Evolutionary conservation across 176 grass and related monocot genomes (phyloP).

Genomic region (Zea luxurians): DNA sequence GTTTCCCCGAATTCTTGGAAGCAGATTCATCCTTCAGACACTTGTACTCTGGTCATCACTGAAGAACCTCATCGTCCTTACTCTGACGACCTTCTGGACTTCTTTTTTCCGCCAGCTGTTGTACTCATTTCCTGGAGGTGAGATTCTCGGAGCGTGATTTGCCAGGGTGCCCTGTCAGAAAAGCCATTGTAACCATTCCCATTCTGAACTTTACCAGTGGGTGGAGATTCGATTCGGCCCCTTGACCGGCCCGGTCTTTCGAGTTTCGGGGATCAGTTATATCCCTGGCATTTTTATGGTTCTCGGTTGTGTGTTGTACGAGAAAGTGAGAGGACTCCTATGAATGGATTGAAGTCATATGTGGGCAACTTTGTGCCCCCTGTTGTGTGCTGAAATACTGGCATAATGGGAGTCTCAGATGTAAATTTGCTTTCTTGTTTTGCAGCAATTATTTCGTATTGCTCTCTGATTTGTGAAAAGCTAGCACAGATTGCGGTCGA

Average conservation of each 20-base stretch:
- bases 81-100: constrained; percentile 36
- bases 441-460: constrained; percentile 8
- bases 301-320: constrained; percentile 40
- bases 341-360: constrained; percentile 36
- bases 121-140: constrained; percentile 46
- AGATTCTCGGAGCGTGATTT: constrained; percentile 35
- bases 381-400: constrained; percentile 23
- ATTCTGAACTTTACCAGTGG: constrained; percentile 19
- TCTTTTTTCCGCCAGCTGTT: constrained; percentile 31
- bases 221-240: constrained; percentile 33
- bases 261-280: constrained; percentile 31
- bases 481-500: neutral
- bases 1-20: constrained; percentile 13
- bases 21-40: constrained; percentile 31
- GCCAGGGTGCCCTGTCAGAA: constrained; percentile 17
- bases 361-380: constrained; percentile 24
- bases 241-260: neutral
- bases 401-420: constrained; percentile 8
- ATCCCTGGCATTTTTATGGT: constrained; percentile 33
- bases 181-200: constrained; percentile 39
- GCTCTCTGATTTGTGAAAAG: neutral
- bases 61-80: constrained; percentile 14
- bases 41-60: constrained; percentile 25
- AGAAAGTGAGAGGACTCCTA: constrained; percentile 34
- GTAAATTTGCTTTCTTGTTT: constrained; percentile 33